Conservation (phyloP, 2,329 filamentous ascomycete species). For the Alternaria sp. region DNA sequence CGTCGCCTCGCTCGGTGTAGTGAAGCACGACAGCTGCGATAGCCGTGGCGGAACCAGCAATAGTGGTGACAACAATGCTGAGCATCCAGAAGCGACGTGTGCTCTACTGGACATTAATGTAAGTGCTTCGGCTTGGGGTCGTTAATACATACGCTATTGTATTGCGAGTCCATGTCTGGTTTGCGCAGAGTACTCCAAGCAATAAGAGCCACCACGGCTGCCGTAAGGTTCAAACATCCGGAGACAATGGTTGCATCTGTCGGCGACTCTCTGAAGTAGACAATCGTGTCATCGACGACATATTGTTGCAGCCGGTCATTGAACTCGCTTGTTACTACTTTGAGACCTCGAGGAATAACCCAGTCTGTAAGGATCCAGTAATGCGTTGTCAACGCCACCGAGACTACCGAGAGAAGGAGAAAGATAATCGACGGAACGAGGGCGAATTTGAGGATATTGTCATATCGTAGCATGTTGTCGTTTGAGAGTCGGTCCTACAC, state of each 20-base stretch:
- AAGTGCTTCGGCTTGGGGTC: not conserved
- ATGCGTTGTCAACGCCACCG: conserved; percentile 35
- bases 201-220: conserved; percentile 30
- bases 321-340: conserved; percentile 21
- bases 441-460: conserved; percentile 28
- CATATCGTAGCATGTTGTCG: conserved; percentile 24
- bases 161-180: conserved; percentile 32
- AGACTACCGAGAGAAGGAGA: conserved; percentile 35
- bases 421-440: conserved; percentile 34
- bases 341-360: conserved; percentile 28
- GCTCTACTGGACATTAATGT: conserved; percentile 20
- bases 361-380: conserved; percentile 43
- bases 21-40: conserved; percentile 32
- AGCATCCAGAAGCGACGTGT: conserved; percentile 37
- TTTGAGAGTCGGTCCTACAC: conserved; percentile 2
- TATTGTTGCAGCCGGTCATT: conserved; percentile 24
- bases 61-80: conserved; percentile 25
- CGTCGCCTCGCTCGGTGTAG: conserved; percentile 33
- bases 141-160: conserved; percentile 24
- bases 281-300: conserved; percentile 31
- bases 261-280: conserved; percentile 30
- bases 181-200: conserved; percentile 33
- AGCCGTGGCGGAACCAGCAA: conserved; percentile 22
- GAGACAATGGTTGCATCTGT: conserved; percentile 39
- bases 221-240: conserved; percentile 32